Evolutionary conservation across 768 basidiomycete species (phyloP), one percentile per base, ranked within the genome.

Genomic region (Nidularia sp.): DNA sequence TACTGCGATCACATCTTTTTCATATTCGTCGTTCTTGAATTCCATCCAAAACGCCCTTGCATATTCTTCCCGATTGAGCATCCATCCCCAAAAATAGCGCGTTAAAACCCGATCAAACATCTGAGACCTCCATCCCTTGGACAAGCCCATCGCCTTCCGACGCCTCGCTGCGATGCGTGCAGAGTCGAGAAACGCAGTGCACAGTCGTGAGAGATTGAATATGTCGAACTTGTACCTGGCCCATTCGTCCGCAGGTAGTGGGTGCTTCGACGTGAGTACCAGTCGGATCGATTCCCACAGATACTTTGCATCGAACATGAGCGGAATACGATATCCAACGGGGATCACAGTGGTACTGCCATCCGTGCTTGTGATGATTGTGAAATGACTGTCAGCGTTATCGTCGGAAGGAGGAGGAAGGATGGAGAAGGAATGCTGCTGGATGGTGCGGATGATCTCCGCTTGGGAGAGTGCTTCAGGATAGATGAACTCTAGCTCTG

Each of bases 271-370:
- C 5, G 68, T 70, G 48, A 76, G 53, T 8, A 77, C 73, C 31
- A 78, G 67, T 50, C 66, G 56, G 3, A 77, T 55, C 9, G 66
- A 69, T 53, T 71, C 70, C 75, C 75, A 78, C 49, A 68, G 68
- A 52, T 73, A 77, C 49, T 71, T 71, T 35, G 72, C 72, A 18
- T 72, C 66, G 59, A 75, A 78, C 66, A 78, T 68, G 13, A 78
- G 58, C 0, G 77, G 75, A 13, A 75, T 57, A 1, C 77, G 65
- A 55, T 78, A 78, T 7, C 61, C 67, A 5, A 70, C 58, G 8
- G 76, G 77, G 1, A 76, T 51, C 1, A 59, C 42, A 6, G 62
- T 57, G 10, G 55, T 49, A 5, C 50, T 33, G 2, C 62, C 66
- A 34, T 62, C 61, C 13, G 47, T 48, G 0, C 47, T 25, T 5